Conservation (phyloP, 352 stramenopile species). For the Saprolegnia diclina region DNA sequence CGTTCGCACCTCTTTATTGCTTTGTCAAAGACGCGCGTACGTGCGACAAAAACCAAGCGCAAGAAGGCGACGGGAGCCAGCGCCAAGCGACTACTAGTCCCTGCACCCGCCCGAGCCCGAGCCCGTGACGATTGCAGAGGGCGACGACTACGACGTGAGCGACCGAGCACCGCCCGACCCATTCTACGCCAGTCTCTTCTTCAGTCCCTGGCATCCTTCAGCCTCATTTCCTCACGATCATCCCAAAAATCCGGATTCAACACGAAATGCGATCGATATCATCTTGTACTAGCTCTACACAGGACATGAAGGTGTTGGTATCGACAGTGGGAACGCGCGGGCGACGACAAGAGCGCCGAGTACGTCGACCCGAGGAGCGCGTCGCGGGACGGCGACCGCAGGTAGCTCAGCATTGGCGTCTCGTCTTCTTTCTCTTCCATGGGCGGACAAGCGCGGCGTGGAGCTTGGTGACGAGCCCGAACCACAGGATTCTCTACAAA, state of each 20-base stretch:
- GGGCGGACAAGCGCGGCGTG: constrained; percentile 66
- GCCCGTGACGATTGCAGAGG: constrained; percentile 42
- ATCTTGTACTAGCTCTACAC: not conserved
- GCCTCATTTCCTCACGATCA: too few relatives aligned
- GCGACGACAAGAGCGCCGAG: constrained; percentile 42
- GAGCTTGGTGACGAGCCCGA: constrained; percentile 71
- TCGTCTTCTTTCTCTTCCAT: not conserved
- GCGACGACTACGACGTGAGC: constrained; percentile 71
- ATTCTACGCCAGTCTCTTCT: too few relatives aligned
- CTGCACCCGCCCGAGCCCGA: not conserved
- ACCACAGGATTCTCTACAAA: too few relatives aligned
- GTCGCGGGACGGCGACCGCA: constrained; percentile 39
- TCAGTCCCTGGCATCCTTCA: too few relatives aligned
- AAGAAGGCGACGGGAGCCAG: too few relatives aligned
- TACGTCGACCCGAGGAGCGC: constrained; percentile 63
- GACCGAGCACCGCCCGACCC: constrained; percentile 34
- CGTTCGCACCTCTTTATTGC: not conserved
- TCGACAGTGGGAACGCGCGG: not conserved
- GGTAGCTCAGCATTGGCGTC: not conserved
- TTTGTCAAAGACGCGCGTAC: not conserved
- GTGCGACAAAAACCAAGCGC: not conserved
- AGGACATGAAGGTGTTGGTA: too few relatives aligned
- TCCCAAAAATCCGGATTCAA: too few relatives aligned
- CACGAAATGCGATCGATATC: too few relatives aligned
- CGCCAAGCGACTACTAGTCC: not conserved